Conservation (phyloP, 768 basidiomycete species). For the Suillus cothurnatus region DNA sequence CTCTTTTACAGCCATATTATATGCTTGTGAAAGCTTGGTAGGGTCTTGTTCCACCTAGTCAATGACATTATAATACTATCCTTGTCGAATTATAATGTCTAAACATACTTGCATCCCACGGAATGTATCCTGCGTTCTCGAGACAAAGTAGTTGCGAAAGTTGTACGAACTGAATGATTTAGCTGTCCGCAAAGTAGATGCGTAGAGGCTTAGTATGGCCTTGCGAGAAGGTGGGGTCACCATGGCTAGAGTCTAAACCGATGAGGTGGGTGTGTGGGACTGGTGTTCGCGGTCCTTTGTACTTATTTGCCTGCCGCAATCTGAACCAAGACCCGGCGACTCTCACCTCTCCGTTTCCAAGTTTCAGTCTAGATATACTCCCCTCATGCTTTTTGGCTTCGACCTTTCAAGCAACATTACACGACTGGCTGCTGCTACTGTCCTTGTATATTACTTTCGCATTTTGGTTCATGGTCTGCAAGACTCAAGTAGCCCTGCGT, state of each 20-base stretch:
- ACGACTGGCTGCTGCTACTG: no score
- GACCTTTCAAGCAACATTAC: no score
- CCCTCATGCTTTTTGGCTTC: no score
- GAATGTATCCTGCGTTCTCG: slow-evolving; percentile 72
- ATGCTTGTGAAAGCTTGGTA: slow-evolving; percentile 59
- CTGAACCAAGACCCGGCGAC: no score
- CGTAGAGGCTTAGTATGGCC: slow-evolving; percentile 74
- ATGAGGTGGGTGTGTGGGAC: no score
- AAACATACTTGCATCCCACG: slow-evolving; percentile 55
- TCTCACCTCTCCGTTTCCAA: no score
- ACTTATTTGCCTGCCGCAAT: no score
- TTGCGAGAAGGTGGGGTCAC: slow-evolving; percentile 59
- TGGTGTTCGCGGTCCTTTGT: no score
- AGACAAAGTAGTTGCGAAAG: slow-evolving; percentile 85
- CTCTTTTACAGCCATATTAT: slow-evolving; percentile 70
- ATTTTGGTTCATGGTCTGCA: no score
- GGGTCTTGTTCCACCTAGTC: slow-evolving; percentile 62
- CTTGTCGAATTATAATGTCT: slow-evolving; percentile 2
- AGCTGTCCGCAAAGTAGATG: slow-evolving; percentile 72
- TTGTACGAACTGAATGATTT: slow-evolving; percentile 93
- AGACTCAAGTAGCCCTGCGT: no score
- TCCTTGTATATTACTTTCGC: no score
- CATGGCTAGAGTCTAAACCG: slow-evolving; percentile 28
- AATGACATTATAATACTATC: neutral
- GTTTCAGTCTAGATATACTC: no score